These are phyloP conservation scores for Xylariales sp. DNA, from an alignment of 2,329 filamentous ascomycete genomes.

Conservation along the genomic window DNA sequence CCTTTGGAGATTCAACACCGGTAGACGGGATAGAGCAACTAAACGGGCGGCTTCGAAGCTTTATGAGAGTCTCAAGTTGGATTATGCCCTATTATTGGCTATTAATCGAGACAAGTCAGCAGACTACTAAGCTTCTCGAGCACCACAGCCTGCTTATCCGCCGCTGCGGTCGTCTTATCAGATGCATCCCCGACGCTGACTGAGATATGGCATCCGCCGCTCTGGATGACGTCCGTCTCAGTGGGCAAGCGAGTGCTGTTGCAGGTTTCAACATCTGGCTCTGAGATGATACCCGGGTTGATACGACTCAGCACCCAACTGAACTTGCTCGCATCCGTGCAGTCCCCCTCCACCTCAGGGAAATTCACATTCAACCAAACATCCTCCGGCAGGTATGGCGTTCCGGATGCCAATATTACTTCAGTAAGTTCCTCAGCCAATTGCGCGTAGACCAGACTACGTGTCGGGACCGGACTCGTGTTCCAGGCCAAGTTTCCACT, in stretches of 20 bases:
- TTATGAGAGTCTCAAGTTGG: too few species aligned
- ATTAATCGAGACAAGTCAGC: slow-evolving; percentile 38
- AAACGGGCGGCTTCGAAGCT: too few species aligned
- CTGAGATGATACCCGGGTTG: slow-evolving; percentile 47
- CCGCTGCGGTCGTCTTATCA: slow-evolving; percentile 55
- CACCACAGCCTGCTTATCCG: slow-evolving; percentile 46
- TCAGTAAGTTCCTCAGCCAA: slow-evolving; percentile 55
- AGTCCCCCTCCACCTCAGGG: slow-evolving; percentile 45
- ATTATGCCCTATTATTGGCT: too few species aligned
- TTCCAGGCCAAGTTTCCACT: slow-evolving; percentile 50
- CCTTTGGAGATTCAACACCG: too few species aligned
- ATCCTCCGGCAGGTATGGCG: slow-evolving; percentile 57
- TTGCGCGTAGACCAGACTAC: slow-evolving; percentile 58
- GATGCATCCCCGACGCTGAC: slow-evolving; percentile 58
- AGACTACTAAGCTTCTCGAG: slow-evolving; percentile 44
- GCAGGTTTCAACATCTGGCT: slow-evolving; percentile 54
- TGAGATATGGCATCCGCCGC: slow-evolving; percentile 54
- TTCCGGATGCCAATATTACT: slow-evolving; percentile 48
- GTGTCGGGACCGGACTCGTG: slow-evolving; percentile 43
- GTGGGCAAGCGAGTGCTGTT: slow-evolving; percentile 50
- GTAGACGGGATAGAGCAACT: too few species aligned
- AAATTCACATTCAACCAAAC: slow-evolving; percentile 69
- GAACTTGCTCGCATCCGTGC: slow-evolving; percentile 49
- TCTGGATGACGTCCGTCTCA: slow-evolving; percentile 48
- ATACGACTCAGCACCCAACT: slow-evolving; percentile 61